A percentile compares a stretch with the other conserved stretches of the same genome.
These are phyloP conservation scores for Cyberlindnera mrakii DNA, from an alignment of 805 yeast species.

Conservation along the genomic window DNA sequence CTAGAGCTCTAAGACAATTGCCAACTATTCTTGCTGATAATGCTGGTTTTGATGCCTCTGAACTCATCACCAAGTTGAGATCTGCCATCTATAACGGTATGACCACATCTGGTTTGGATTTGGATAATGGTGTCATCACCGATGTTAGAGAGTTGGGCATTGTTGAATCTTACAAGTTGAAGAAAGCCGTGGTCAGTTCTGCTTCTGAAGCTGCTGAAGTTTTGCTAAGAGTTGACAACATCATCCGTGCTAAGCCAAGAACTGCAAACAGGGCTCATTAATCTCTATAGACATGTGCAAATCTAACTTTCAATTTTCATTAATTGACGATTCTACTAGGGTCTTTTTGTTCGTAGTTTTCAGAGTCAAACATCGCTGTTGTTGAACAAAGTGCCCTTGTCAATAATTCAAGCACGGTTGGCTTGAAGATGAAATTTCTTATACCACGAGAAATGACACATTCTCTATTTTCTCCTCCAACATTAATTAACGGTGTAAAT, in stretches of 20 bases:
- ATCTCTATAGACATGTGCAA: neutral
- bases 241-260: conserved; percentile 94
- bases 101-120: conserved; percentile 85
- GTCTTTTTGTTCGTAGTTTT: neutral
- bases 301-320: neutral
- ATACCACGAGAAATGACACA: conserved; percentile 44
- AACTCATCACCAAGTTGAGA: conserved; percentile 83
- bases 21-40: conserved; percentile 96
- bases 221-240: conserved; percentile 90
- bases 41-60: conserved; percentile 94
- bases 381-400: conserved; percentile 12
- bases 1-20: conserved; percentile 86
- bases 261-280: conserved; percentile 75
- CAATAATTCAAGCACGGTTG: conserved; percentile 42
- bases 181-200: conserved; percentile 86
- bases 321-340: conserved; percentile 7
- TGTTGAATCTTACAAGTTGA: conserved; percentile 88
- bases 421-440: conserved; percentile 48
- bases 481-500: conserved; percentile 71
- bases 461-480: conserved; percentile 46
- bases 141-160: conserved; percentile 94
- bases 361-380: neutral
- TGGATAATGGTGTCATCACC: conserved; percentile 76
- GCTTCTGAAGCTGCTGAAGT: conserved; percentile 99
- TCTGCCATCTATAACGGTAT: conserved; percentile 83